A percentile compares a stretch with the other conserved stretches of the same genome.
These are phyloP conservation scores for Smallanthus sonchifolius DNA, from an alignment of 129 eudicot genomes.

Conservation along the genomic window DNA sequence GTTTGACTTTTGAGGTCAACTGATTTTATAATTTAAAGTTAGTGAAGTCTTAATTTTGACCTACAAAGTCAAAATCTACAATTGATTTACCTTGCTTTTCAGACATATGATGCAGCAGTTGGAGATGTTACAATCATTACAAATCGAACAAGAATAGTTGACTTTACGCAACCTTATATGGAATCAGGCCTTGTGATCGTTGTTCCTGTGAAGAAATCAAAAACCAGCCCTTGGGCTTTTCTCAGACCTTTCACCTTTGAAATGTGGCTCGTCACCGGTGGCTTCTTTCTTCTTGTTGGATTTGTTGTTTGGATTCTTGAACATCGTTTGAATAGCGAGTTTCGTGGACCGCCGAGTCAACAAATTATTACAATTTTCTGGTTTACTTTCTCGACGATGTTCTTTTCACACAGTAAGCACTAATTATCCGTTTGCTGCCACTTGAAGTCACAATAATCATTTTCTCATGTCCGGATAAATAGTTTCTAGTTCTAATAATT, in stretches of 20 bases:
- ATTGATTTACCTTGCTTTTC: constrained; percentile 5
- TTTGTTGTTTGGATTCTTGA: constrained; percentile 95
- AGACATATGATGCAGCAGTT: constrained; percentile 96
- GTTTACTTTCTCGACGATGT: constrained; percentile 99
- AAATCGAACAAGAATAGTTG: constrained; percentile 84
- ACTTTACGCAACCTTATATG: constrained; percentile 92
- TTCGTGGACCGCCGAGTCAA: constrained; percentile 91
- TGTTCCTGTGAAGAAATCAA: constrained; percentile 55
- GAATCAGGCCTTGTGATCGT: constrained; percentile 95
- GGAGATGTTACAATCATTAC: constrained; percentile 87
- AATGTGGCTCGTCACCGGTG: constrained; percentile 94
- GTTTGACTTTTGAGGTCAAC: constrained; percentile 1
- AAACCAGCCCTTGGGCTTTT: constrained; percentile 88
- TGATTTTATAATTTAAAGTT: background rate
- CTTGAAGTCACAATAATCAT: background rate
- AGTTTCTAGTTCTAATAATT: too few relatives aligned
- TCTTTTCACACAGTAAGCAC: constrained; percentile 90
- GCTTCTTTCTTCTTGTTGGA: constrained; percentile 86
- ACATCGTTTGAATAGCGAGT: constrained; percentile 79
- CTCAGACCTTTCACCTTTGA: constrained; percentile 77
- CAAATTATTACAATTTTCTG: constrained; percentile 80
- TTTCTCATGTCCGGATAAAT: background rate
- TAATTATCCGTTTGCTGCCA: background rate
- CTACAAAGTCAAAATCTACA: background rate
- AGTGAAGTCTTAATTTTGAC: background rate